These are phyloP conservation scores for Metarhizium humberi DNA, from an alignment of 2,329 filamentous ascomycete species.

Conservation along the genomic window DNA sequence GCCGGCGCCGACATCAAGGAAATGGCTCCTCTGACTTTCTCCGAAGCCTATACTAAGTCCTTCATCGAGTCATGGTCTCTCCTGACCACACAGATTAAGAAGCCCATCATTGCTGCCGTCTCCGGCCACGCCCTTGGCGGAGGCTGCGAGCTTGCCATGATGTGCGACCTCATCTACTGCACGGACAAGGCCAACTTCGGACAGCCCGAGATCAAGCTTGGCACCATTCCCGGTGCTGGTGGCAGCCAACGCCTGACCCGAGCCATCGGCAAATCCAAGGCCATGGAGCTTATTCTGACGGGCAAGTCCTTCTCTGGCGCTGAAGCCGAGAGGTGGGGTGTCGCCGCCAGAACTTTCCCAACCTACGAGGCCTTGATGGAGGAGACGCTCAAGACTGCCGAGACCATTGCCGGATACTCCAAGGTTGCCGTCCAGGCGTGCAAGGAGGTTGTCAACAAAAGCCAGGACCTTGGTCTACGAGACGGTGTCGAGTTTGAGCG, in stretches of 20 bases:
- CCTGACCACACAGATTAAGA: slow-evolving; percentile 76
- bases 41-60: slow-evolving; percentile 74
- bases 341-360: slow-evolving; percentile 75
- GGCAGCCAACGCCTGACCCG: slow-evolving; percentile 82
- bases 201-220: slow-evolving; percentile 94
- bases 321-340: slow-evolving; percentile 82
- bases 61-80: slow-evolving; percentile 96
- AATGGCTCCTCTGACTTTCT: slow-evolving; percentile 89
- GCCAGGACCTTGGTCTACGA: slow-evolving; percentile 76
- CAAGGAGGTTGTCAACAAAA: slow-evolving; percentile 99
- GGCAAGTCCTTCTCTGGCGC: slow-evolving; percentile 74
- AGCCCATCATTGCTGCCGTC: slow-evolving; percentile 88
- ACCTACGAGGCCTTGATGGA: slow-evolving; percentile 75
- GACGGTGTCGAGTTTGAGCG: slow-evolving; percentile 95
- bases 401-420: slow-evolving; percentile 80
- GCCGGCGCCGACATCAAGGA: slow-evolving; percentile 98
- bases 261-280: slow-evolving; percentile 72
- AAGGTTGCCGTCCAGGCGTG: slow-evolving; percentile 78
- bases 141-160: slow-evolving; percentile 93
- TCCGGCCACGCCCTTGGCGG: slow-evolving; percentile 92
- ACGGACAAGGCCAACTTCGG: slow-evolving; percentile 81
- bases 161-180: slow-evolving; percentile 94
- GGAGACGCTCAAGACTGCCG: slow-evolving; percentile 72
- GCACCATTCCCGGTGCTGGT: slow-evolving; percentile 83
- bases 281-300: slow-evolving; percentile 87